A percentile compares a stretch with the other conserved stretches of the same genome.
Conservation (phyloP, 768 basidiomycete species). For the Boletus coccyginus region DNA sequence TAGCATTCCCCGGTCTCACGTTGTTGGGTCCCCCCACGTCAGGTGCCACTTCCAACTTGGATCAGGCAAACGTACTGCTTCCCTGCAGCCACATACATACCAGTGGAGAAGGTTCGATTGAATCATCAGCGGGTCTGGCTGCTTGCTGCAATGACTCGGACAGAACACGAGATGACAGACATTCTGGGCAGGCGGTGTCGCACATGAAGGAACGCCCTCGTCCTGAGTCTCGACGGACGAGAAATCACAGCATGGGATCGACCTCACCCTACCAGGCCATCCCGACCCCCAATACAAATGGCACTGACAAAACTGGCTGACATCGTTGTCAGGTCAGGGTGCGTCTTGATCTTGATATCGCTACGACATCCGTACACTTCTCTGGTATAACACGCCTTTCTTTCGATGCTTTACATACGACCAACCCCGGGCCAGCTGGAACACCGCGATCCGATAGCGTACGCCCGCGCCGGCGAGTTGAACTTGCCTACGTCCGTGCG, state of each 20-base stretch:
- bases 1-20: too few relatives aligned
- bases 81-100: too few relatives aligned
- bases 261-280: too few relatives aligned
- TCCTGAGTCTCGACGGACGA: conserved; percentile 31
- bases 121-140: conserved; percentile 88
- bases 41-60: too few relatives aligned
- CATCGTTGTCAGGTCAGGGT: conserved; percentile 90
- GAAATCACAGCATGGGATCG: conserved; percentile 27
- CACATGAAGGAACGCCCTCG: conserved; percentile 6
- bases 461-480: conserved; percentile 93
- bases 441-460: conserved; percentile 95
- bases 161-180: conserved; percentile 58
- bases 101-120: too few relatives aligned
- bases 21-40: too few relatives aligned
- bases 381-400: not conserved
- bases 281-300: too few relatives aligned
- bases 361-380: not conserved
- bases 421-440: conserved; percentile 57
- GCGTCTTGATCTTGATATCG: conserved; percentile 25
- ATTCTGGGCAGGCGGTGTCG: conserved; percentile 45
- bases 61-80: too few relatives aligned
- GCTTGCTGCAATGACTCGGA: conserved; percentile 58
- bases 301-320: conserved; percentile 79
- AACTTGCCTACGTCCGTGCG: conserved; percentile 87
- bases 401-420: not conserved